Evolutionary conservation across 176 grass and related monocot genomes (phyloP).

Genomic region (Oryza coarctata): DNA sequence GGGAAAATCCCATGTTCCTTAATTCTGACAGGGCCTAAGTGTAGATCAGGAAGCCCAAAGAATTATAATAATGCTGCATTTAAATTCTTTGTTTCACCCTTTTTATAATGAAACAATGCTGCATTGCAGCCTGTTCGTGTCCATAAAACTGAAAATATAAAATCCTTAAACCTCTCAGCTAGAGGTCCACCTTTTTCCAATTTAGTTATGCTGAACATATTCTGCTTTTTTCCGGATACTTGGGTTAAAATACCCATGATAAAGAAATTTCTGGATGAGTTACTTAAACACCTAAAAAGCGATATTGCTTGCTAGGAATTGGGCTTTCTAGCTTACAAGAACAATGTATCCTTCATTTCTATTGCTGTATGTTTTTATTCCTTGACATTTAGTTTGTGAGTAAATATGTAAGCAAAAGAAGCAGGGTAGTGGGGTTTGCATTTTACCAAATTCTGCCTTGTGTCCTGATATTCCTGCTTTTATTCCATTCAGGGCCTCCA

Average conservation of each 20-base stretch:
- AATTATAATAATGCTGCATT: background rate
- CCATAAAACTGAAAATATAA: background rate
- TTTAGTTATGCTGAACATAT: too few species aligned
- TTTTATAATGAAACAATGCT: background rate
- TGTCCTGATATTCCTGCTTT: slow-evolving; percentile 13
- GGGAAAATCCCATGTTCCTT: background rate
- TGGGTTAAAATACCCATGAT: too few species aligned
- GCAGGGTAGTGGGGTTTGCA: background rate
- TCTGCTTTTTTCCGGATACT: too few species aligned
- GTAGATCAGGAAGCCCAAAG: background rate
- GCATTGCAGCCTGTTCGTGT: background rate
- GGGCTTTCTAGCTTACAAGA: background rate
- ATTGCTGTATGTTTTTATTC: background rate
- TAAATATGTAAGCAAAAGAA: background rate
- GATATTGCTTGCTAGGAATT: background rate
- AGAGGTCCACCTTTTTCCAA: background rate
- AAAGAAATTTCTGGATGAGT: too few species aligned
- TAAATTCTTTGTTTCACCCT: background rate
- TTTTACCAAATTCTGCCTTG: background rate
- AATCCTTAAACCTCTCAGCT: background rate
- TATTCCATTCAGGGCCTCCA: slow-evolving; percentile 68
- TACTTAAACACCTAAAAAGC: background rate
- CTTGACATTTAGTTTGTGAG: background rate
- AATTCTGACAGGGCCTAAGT: background rate
- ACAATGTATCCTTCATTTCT: slow-evolving; percentile 12